These are phyloP conservation scores for Nothophoma quercina DNA, from an alignment of 2,329 filamentous ascomycete genomes.

Conservation along the genomic window DNA sequence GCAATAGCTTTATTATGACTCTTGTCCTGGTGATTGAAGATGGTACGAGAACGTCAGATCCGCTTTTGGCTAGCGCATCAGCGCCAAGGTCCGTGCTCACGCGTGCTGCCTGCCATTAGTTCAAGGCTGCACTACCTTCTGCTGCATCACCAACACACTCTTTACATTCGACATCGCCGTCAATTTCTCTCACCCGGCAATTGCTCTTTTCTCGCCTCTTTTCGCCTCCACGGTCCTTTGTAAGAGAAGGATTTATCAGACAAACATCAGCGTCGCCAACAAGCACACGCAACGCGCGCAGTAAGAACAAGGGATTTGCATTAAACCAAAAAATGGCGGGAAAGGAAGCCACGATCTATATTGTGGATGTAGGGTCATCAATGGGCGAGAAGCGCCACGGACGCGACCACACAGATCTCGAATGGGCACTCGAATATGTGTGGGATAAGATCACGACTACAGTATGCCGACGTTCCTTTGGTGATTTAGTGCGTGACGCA, in stretches of 20 bases:
- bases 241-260: too few species aligned
- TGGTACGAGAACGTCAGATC: background rate
- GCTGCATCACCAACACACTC: slow-evolving; percentile 1
- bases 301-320: slow-evolving; percentile 12
- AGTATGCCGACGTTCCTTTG: slow-evolving; percentile 57
- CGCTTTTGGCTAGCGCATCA: slow-evolving; percentile 3
- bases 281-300: background rate
- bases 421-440: slow-evolving; percentile 89
- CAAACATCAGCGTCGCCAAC: background rate
- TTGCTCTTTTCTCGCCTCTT: background rate
- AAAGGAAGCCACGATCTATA: slow-evolving; percentile 92
- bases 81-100: slow-evolving; percentile 23
- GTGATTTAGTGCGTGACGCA: slow-evolving; percentile 27
- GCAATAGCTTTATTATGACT: too few species aligned
- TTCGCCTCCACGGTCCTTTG: background rate
- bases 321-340: slow-evolving; percentile 71
- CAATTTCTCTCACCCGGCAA: background rate
- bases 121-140: slow-evolving; percentile 22
- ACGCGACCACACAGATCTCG: slow-evolving; percentile 79
- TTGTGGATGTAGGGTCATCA: slow-evolving; percentile 86
- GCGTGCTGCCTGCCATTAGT: slow-evolving; percentile 37
- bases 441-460: slow-evolving; percentile 91
- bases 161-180: background rate
- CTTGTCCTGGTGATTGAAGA: background rate
- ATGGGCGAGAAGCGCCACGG: slow-evolving; percentile 78